Evolutionary conservation across 2,329 filamentous ascomycete species (phyloP), one percentile per base, ranked within the genome.

Genomic region (Talaromyces pinophilus): DNA sequence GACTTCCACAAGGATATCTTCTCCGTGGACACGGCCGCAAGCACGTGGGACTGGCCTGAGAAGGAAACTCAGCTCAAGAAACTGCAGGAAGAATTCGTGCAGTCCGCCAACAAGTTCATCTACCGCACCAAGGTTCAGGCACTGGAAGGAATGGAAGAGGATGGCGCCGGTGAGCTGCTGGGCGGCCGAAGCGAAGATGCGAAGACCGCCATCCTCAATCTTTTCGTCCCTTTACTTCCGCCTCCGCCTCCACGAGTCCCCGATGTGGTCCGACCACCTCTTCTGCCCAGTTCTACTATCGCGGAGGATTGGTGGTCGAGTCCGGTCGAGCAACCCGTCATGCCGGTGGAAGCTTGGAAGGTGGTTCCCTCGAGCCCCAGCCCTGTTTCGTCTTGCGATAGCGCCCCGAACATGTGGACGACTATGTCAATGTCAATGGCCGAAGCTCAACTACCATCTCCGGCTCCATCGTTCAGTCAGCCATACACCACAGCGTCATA

Each of bases 61-160:
- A 98, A 98, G 86, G 93, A 97, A 74, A 86, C 90, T 72, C 94
- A 98, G 77, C 86, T 96, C 82, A 97, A 96, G 88, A 97, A 97
- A 84, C 85, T 98, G 73, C 95, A 98, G 78, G 92, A 97, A 68
- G 93, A 97, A 75, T 98, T 97, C 76, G 87, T 98, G 70, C 94
- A 98, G 82, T 92, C 93, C 71, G 90, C 94, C 83, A 99, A 99
- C 87, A 94, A 91, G 81, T 99, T 96, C 76, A 94, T 99, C 75
- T 99, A 91, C 82, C 90, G 93, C 75, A 93, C 94, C 17, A 88
- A 92, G 74, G 93, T 92, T 70, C 89, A 90, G 68, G 95, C 93
- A 55, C 86, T 99, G 63, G 95, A 99, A 82, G 95, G 95, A 66
- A 85, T 98, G 70, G 95, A 99, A 83, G 95, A 98, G 82, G 94